These are phyloP conservation scores for Isabelozyma pseudorhagii DNA, from an alignment of 805 yeast genomes.

Conservation along the genomic window DNA sequence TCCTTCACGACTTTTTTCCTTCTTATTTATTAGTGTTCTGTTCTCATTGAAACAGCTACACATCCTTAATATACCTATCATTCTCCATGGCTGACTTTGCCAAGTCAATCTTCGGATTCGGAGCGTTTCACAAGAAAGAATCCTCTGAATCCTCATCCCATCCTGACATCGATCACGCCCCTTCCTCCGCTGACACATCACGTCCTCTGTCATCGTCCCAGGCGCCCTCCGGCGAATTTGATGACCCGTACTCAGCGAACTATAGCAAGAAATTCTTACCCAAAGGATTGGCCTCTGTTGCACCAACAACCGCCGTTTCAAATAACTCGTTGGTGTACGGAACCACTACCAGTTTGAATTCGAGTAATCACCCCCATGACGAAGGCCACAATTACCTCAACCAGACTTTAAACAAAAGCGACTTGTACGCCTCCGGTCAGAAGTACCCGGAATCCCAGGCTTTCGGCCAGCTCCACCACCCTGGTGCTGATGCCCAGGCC, in stretches of 20 bases:
- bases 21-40: slow-evolving; percentile 1
- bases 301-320: slow-evolving; percentile 70
- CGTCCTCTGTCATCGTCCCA: neutral
- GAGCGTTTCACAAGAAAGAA: slow-evolving; percentile 30
- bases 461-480: slow-evolving; percentile 1
- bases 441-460: neutral
- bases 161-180: neutral
- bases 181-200: neutral
- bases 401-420: neutral
- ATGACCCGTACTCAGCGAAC: neutral
- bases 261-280: slow-evolving; percentile 26
- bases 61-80: neutral
- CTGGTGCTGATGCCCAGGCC: slow-evolving; percentile 10
- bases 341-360: slow-evolving; percentile 42
- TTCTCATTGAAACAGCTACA: neutral
- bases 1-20: neutral
- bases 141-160: slow-evolving; percentile 2
- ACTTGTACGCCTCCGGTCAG: neutral
- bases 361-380: slow-evolving; percentile 9
- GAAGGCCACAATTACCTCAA: neutral
- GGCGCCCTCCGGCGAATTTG: neutral
- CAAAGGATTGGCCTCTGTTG: slow-evolving; percentile 32
- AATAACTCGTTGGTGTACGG: slow-evolving; percentile 65
- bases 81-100: slow-evolving; percentile 42
- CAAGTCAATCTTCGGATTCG: slow-evolving; percentile 41